Percentiles rank a stretch among this genome's conserved stretches.
Evolutionary conservation across 495 filamentous ascomycete species (phyloP).

Genomic region (Trichocladium uniseriatum): DNA sequence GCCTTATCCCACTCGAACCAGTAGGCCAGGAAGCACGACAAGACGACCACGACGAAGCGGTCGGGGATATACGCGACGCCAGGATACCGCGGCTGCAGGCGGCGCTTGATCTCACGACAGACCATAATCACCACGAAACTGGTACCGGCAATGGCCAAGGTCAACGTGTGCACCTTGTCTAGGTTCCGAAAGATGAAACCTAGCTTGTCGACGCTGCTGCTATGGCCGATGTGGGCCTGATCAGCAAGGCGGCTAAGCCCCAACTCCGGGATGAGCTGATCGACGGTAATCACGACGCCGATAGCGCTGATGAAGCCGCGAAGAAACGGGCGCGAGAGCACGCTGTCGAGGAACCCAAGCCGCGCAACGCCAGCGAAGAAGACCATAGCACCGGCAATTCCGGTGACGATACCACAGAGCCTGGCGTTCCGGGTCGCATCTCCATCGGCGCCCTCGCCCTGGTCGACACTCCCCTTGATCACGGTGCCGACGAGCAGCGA

Average conservation of each 20-base stretch:
- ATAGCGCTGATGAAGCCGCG: conserved; percentile 95
- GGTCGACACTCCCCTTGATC: conserved; percentile 65
- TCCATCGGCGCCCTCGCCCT: conserved; percentile 59
- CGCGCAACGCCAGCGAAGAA: conserved; percentile 72
- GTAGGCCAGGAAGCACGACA: conserved; percentile 75
- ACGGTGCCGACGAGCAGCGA: conserved; percentile 83
- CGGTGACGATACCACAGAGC: conserved; percentile 83
- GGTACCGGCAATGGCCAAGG: conserved; percentile 60
- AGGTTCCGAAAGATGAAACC: conserved; percentile 64
- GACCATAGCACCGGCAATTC: conserved; percentile 78
- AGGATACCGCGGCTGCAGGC: conserved; percentile 71
- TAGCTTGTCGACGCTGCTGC: conserved; percentile 76
- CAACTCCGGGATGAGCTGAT: conserved; percentile 86
- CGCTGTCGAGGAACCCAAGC: conserved; percentile 91
- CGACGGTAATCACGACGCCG: conserved; percentile 89
- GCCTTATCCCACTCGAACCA: conserved; percentile 67
- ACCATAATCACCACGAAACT: conserved; percentile 88
- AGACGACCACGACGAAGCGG: conserved; percentile 79
- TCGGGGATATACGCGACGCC: conserved; percentile 85
- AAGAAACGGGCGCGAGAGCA: conserved; percentile 84
- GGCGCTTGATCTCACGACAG: conserved; percentile 67
- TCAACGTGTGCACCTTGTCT: conserved; percentile 58
- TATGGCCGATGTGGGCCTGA: conserved; percentile 55
- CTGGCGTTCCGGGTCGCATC: conserved; percentile 62
- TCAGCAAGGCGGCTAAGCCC: conserved; percentile 59